Evolutionary conservation across 129 eudicot genomes (phyloP), one percentile per base, ranked within the genome.

Genomic region (Logfia minima): DNA sequence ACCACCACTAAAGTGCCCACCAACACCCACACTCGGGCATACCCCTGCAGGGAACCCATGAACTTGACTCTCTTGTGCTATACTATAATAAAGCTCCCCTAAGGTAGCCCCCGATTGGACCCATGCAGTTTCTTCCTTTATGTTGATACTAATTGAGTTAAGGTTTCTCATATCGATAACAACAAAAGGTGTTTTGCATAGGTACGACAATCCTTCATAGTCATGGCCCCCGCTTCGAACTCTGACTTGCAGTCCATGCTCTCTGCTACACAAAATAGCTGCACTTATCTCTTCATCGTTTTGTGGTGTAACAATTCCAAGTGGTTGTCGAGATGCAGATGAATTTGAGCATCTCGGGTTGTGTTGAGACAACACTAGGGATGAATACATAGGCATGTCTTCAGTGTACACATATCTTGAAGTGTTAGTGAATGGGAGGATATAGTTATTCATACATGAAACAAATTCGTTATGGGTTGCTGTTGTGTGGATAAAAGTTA

Each of bases 1-100:
- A 3, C 92, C 92, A 5, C 96, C 96, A 26, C 90, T 86, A 4
- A 88, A 45, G 43, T 88, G 90, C 19, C 96, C 92, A 0, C 96
- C 87, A 26, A 88, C 83, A 0, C 96, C 90, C 0, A 88, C 88
- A 59, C 86, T 81, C 6, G 90, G 88, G 72, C 93, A 88, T 35
- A 83, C 37, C 8, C 90, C 86, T 0, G 84, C 88, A 2, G 93
- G 88, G 72, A 86, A 88, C 41, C 83, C 90, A 0, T 83, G 84
- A 53, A 39, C 68, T 17, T 52, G 65, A 22, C 88, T 86, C 26
- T 64, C 60, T 24, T 84, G 43, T 2, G 90, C 90, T 13, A 88
- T 81, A 18, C 52, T 61, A 56, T 88, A 88, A 61, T 84, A 86
- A 29, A 89, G 83, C 71, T 88, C 78, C 24, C 93, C 92, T 7